Conservation (phyloP, 257 asterid species). For the Phtheirospermum japonicum region DNA sequence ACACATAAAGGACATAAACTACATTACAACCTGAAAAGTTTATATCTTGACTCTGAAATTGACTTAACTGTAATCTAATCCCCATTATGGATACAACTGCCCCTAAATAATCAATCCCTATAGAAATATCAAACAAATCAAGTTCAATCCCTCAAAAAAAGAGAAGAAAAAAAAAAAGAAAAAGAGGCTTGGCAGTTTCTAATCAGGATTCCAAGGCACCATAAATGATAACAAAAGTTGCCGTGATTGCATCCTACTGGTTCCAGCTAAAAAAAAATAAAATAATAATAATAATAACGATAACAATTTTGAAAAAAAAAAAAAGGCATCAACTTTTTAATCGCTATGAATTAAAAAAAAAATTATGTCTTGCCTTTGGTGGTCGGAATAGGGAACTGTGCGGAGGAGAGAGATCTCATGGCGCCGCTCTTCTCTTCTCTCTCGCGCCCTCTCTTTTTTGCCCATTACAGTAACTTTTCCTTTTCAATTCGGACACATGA, state of each 20-base stretch:
- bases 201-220: too few relatives aligned
- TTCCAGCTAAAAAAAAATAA: not conserved
- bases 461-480: constrained; percentile 34
- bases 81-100: not conserved
- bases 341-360: not conserved
- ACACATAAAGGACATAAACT: not conserved
- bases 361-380: constrained; percentile 52
- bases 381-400: constrained; percentile 87
- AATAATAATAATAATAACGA: too few relatives aligned
- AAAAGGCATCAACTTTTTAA: not conserved
- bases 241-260: too few relatives aligned
- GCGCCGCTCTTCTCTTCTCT: constrained; percentile 84
- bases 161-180: too few relatives aligned
- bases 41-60: not conserved
- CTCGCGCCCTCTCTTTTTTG: constrained; percentile 71
- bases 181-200: too few relatives aligned
- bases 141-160: not conserved
- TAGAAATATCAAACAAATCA: not conserved
- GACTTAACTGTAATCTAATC: not conserved
- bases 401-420: constrained; percentile 92
- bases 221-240: too few relatives aligned
- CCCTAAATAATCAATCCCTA: not conserved
- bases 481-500: not conserved
- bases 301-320: too few relatives aligned
- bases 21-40: not conserved